Evolutionary conservation across 2,329 filamentous ascomycete genomes (phyloP), one percentile per base, ranked within the genome.

Genomic region (Hortaea werneckii): DNA sequence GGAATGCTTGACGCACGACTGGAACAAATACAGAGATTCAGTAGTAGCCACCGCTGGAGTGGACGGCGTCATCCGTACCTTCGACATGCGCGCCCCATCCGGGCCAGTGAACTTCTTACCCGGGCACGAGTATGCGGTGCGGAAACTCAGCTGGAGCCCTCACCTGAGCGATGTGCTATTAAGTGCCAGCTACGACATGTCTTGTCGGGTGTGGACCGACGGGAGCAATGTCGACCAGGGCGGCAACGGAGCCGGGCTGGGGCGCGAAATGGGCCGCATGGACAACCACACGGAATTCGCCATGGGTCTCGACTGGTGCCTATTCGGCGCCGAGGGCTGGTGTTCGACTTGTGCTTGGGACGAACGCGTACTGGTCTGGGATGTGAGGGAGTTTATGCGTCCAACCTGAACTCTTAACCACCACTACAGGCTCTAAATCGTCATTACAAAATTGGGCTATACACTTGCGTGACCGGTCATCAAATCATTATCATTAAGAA

Each of bases 111-210:
- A 83, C 5, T 67, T 89, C 4, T 75, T 98, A 64, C 71, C 80
- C 8, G 92, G 92, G 9, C 92, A 98, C 65, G 82, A 92, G 42
- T 98, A 95, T 64, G 92, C 92, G 3, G 82, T 96, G 27, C 76
- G 89, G 41, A 81, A 85, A 53, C 61, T 98, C 4, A 79, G 86
- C 5, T 98, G 92, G 90, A 94, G 86, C 58, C 92, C 92, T 7
- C 92, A 98, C 69, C 76, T 92, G n/a, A 81, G 82, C 47, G 87
- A 96, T 62, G 77, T 95, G 7, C 67, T 98, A 37, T 75, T 95
- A 37, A 92, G 82, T 56, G 90, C 86, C 1, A 92, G 88, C 62
- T 98, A 98, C 66, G 92, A 98, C 67, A 98, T 98, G 92, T 95
- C 87, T 5, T 94, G 92, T 55, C 79, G 92, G 29, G 74, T 95